phyloP scores from a whole-genome alignment of 1,139 yeast species.

The Suhomyces wounanorum region DNA sequence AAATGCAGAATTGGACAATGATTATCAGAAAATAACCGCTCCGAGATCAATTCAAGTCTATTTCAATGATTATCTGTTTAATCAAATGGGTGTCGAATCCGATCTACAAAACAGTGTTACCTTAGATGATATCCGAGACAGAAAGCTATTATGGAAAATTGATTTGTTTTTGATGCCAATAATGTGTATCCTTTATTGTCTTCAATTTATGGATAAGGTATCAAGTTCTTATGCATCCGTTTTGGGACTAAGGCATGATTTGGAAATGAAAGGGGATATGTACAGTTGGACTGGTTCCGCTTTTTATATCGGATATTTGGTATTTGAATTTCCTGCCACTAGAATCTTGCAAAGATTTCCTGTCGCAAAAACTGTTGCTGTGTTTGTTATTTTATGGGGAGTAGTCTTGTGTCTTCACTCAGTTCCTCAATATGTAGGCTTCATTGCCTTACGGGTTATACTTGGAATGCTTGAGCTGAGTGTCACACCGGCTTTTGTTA shows the following conservation, averaged over 20 bases:
- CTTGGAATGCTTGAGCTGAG: constrained; percentile 60
- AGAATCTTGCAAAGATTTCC: constrained; percentile 46
- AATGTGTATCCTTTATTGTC: constrained; percentile 54
- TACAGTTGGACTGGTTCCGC: constrained; percentile 61
- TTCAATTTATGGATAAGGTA: constrained; percentile 66
- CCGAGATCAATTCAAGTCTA: too few relatives aligned
- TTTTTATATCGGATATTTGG: constrained; percentile 55
- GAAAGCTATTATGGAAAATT: constrained; percentile 46
- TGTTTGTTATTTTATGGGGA: constrained; percentile 50
- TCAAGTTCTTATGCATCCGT: constrained; percentile 62
- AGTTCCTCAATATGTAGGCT: constrained; percentile 39
- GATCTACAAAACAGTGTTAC: too few relatives aligned
- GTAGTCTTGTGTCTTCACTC: constrained; percentile 43
- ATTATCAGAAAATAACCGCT: too few relatives aligned
- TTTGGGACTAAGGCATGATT: constrained; percentile 53
- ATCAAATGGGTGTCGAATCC: too few relatives aligned
- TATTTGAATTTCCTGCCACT: constrained; percentile 49
- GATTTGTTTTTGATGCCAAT: constrained; percentile 56
- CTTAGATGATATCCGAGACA: too few relatives aligned
- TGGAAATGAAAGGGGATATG: constrained; percentile 51
- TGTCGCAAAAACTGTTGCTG: constrained; percentile 37
- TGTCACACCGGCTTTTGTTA: constrained; percentile 54
- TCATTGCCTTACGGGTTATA: constrained; percentile 45
- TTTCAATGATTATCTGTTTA: too few relatives aligned
- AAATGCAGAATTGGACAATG: too few relatives aligned